Evolutionary conservation across 106 monocot species (phyloP).

Genomic region (Alisma plantagoaquatica): DNA sequence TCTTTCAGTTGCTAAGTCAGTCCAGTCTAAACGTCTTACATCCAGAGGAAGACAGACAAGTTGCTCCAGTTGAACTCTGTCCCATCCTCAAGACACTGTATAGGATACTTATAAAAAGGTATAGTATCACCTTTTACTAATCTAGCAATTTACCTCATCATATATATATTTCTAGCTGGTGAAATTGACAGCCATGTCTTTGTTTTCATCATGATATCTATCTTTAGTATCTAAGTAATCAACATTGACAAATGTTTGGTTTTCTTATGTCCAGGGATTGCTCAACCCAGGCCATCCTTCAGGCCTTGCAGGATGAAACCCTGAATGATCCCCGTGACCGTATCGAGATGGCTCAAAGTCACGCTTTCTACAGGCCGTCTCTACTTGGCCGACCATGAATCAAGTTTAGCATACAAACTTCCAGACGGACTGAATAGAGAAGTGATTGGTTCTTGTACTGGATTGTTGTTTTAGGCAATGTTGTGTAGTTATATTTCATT

Average conservation of each 20-base stretch:
- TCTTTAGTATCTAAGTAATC: too few species aligned
- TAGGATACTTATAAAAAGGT: slow-evolving; percentile 77
- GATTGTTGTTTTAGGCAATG: too few species aligned
- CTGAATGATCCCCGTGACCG: slow-evolving; percentile 95
- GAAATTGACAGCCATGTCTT: too few species aligned
- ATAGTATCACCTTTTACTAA: too few species aligned
- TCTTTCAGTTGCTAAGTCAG: slow-evolving; percentile 82
- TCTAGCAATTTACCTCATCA: too few species aligned
- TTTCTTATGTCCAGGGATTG: slow-evolving; percentile 46
- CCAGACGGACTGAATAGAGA: too few species aligned
- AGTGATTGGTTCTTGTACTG: too few species aligned
- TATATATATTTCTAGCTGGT: too few species aligned
- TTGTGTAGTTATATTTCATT: too few species aligned
- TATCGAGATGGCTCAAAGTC: slow-evolving; percentile 91
- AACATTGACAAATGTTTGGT: too few species aligned
- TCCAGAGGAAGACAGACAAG: slow-evolving; percentile 58
- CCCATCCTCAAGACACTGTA: slow-evolving; percentile 71
- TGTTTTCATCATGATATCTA: too few species aligned
- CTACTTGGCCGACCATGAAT: slow-evolving; percentile 64
- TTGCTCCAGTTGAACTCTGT: slow-evolving; percentile 73
- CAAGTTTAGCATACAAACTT: too few species aligned
- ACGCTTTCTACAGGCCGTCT: slow-evolving; percentile 75
- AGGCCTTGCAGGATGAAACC: slow-evolving; percentile 85
- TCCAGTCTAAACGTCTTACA: slow-evolving; percentile 66
- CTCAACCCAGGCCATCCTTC: slow-evolving; percentile 68